Conservation (phyloP, 1,139 yeast species). For the Candida sojae region DNA sequence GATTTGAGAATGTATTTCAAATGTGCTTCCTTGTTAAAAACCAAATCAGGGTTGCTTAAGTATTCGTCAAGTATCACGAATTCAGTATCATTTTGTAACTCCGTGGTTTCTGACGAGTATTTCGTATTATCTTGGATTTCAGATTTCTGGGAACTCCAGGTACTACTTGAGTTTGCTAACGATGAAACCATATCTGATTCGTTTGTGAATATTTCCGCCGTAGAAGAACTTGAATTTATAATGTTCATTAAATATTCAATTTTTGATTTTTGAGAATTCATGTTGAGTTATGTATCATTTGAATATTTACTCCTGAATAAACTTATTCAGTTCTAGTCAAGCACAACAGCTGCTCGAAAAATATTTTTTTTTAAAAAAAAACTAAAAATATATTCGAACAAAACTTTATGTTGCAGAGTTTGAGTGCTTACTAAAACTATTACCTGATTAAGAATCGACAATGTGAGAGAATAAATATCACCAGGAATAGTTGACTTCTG, state of each 20-base stretch:
- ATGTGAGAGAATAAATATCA: neutral
- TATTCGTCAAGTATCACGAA: slow-evolving; percentile 24
- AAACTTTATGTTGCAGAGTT: neutral
- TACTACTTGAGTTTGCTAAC: neutral
- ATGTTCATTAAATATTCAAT: slow-evolving; percentile 10
- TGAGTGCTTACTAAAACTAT: neutral
- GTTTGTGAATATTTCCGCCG: slow-evolving; percentile 1
- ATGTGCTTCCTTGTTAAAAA: slow-evolving; percentile 21
- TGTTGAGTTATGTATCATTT: slow-evolving; percentile 4
- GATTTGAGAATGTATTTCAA: slow-evolving; percentile 21
- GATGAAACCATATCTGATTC: slow-evolving; percentile 5
- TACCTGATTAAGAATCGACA: slow-evolving; percentile 6
- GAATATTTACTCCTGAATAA: neutral
- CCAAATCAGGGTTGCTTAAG: slow-evolving; percentile 11
- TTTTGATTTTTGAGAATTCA: slow-evolving; percentile 1
- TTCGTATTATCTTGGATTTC: slow-evolving; percentile 11
- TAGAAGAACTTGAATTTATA: slow-evolving; percentile 4
- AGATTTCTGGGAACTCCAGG: slow-evolving; percentile 5
- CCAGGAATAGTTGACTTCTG: too few relatives aligned
- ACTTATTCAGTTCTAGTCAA: neutral
- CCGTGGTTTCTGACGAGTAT: slow-evolving; percentile 35
- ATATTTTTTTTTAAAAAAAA: too few relatives aligned
- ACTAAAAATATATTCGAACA: neutral
- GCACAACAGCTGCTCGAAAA: neutral
- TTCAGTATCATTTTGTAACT: slow-evolving; percentile 45